phyloP scores from a whole-genome alignment of 129 eudicot genomes.

The Arctium lappa region DNA sequence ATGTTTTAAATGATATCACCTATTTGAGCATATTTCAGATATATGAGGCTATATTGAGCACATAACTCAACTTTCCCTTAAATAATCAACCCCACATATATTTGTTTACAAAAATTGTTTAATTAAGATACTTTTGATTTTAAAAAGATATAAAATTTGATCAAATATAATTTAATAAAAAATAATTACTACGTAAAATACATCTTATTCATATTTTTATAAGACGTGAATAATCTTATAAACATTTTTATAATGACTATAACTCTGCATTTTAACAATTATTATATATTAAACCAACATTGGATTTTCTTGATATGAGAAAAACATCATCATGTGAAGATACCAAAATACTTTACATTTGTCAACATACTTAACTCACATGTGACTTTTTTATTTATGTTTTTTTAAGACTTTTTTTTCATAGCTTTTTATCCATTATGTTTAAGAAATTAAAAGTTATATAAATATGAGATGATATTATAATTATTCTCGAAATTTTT shows the following conservation, averaged over 20 bases:
- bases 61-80: not conserved
- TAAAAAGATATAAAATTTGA: not conserved
- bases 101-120: not conserved
- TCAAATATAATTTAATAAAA: not conserved
- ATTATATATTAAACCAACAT: not conserved
- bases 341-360: not conserved
- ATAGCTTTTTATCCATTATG: not conserved
- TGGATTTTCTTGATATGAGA: not conserved
- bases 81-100: not conserved
- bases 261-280: too few relatives aligned
- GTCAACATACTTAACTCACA: not conserved
- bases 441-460: not conserved
- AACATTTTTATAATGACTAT: too few relatives aligned
- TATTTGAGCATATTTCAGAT: not conserved
- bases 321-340: not conserved
- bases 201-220: not conserved
- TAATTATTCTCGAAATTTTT: too few relatives aligned
- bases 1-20: not conserved
- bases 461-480: too few relatives aligned
- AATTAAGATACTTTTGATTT: not conserved
- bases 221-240: not conserved
- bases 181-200: not conserved
- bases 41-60: not conserved
- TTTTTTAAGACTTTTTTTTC: not conserved
- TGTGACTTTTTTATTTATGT: not conserved